A percentile compares a stretch with the other conserved stretches of the same genome.
These are phyloP conservation scores for Rhizopus stolonifer DNA, from an alignment of 371 early-diverging fungal species.

Conservation along the genomic window DNA sequence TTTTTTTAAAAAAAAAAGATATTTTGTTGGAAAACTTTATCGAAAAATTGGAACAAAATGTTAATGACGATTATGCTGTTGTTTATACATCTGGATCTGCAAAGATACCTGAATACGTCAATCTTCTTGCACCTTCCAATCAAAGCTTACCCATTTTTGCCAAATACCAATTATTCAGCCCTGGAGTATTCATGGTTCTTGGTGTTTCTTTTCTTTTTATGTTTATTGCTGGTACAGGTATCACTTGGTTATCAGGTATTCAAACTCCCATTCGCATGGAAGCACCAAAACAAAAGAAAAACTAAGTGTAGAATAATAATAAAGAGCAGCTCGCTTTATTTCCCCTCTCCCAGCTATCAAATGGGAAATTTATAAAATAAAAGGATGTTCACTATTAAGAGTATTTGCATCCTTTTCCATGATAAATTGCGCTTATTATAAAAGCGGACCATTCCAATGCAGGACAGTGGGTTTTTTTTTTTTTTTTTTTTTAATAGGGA, in stretches of 20 bases:
- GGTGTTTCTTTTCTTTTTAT: conserved; percentile 38
- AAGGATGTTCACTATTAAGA: too few relatives aligned
- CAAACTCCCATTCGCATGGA: conserved; percentile 51
- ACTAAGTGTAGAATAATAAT: conserved; percentile 3
- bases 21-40: conserved; percentile 18
- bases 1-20: conserved; percentile 13
- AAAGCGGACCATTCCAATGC: too few relatives aligned
- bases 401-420: too few relatives aligned
- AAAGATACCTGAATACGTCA: conserved; percentile 28
- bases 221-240: conserved; percentile 40
- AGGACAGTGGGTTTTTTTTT: too few relatives aligned
- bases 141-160: conserved; percentile 39
- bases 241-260: conserved; percentile 46
- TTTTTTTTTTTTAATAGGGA: too few relatives aligned
- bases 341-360: conserved; percentile 3
- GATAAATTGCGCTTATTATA: too few relatives aligned
- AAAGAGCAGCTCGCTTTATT: neutral
- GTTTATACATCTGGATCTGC: conserved; percentile 48
- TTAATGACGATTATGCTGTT: conserved; percentile 38
- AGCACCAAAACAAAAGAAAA: conserved; percentile 41
- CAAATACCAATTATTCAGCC: conserved; percentile 50
- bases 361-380: too few relatives aligned
- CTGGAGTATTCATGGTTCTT: conserved; percentile 50
- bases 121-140: conserved; percentile 32
- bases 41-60: conserved; percentile 23